phyloP scores from a whole-genome alignment of 768 basidiomycete genomes.

The Tulasnella sp. region DNA sequence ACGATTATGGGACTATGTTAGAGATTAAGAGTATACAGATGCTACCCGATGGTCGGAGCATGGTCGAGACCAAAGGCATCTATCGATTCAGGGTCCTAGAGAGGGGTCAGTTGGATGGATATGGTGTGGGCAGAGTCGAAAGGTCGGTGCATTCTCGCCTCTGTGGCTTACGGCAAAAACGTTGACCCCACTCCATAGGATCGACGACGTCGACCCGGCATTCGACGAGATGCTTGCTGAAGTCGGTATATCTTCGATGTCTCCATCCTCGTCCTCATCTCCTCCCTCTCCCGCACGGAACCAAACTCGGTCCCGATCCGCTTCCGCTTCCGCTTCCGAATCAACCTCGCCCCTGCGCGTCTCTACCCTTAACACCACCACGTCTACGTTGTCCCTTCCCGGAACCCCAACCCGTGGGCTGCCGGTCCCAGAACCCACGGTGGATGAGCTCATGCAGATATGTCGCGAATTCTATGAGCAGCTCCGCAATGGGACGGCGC shows the following conservation, averaged over 20 bases:
- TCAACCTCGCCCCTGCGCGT: too few relatives aligned
- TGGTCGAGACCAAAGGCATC: conserved; percentile 64
- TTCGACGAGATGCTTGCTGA: not conserved
- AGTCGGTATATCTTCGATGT: not conserved
- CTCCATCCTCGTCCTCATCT: not conserved
- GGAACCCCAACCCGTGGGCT: not conserved
- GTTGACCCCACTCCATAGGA: too few relatives aligned
- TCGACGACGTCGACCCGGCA: conserved; percentile 11
- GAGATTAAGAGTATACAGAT: conserved; percentile 79
- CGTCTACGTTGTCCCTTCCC: not conserved
- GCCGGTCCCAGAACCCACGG: conserved; percentile 29
- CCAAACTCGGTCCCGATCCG: too few relatives aligned
- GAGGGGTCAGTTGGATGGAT: conserved; percentile 76
- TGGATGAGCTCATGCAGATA: conserved; percentile 45
- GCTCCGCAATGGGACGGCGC: conserved; percentile 60
- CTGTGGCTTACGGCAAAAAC: too few relatives aligned
- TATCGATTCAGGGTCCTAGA: conserved; percentile 82
- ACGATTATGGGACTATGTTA: conserved; percentile 89
- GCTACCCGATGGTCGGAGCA: conserved; percentile 79
- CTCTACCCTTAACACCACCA: not conserved
- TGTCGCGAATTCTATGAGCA: conserved; percentile 55
- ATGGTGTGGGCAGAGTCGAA: conserved; percentile 76
- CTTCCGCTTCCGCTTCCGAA: too few relatives aligned
- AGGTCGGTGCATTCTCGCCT: conserved; percentile 29
- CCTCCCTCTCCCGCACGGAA: too few relatives aligned